Conservation (phyloP, 495 filamentous ascomycete species). For the Talaromyces ruber region DNA sequence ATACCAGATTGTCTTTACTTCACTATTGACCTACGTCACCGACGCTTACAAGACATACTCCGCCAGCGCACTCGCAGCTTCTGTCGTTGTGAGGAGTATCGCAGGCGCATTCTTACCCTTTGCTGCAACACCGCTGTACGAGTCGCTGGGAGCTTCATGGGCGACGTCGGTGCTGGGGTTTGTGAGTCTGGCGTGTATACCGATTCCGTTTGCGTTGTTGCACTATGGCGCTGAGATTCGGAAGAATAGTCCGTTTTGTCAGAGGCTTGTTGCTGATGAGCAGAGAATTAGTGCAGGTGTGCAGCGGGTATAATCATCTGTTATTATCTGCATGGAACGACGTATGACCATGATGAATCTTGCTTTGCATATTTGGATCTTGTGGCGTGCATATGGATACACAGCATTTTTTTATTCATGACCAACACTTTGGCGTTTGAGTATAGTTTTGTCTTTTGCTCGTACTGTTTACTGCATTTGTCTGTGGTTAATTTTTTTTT, state of each 20-base stretch:
- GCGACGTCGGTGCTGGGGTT: conserved; percentile 38
- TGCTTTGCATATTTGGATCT: neutral
- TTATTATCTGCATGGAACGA: neutral
- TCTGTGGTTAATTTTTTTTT: neutral
- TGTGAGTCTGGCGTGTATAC: conserved; percentile 28
- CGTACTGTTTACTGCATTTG: neutral
- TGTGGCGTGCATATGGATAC: neutral
- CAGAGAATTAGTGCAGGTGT: neutral
- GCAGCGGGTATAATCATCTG: neutral
- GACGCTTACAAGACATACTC: conserved; percentile 69
- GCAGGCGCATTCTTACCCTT: conserved; percentile 50
- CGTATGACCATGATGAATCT: neutral
- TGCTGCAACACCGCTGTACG: conserved; percentile 32
- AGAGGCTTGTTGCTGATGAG: conserved; percentile 13
- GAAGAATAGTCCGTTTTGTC: conserved; percentile 31
- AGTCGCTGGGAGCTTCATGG: conserved; percentile 33
- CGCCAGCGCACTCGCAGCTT: conserved; percentile 60
- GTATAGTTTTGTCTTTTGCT: neutral
- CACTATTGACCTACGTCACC: conserved; percentile 65
- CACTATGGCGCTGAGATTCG: conserved; percentile 27
- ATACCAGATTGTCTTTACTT: conserved; percentile 58
- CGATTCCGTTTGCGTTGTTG: conserved; percentile 32
- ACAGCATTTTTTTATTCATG: neutral
- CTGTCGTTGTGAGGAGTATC: conserved; percentile 49
- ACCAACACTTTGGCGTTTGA: neutral